A percentile compares a stretch with the other conserved stretches of the same genome.
phyloP scores from a whole-genome alignment of 1,284 basidiomycete species.

The Peniophora sp. region DNA sequence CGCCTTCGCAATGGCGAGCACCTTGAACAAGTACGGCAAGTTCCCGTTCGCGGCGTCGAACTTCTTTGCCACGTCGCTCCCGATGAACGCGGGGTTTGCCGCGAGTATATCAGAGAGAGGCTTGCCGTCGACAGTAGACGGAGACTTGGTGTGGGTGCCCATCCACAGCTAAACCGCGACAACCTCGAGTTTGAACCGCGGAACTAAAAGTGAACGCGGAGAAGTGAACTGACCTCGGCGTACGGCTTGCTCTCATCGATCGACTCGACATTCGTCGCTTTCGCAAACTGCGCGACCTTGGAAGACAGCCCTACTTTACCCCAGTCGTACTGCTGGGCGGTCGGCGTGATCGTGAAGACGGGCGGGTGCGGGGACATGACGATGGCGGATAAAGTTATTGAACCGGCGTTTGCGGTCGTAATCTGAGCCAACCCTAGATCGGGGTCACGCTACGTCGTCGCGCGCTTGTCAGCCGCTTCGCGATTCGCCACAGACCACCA shows the following conservation, averaged over 20 bases:
- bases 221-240: constrained; percentile 47
- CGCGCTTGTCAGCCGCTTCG: too few species aligned
- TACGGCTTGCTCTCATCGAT: constrained; percentile 51
- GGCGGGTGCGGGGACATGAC: constrained; percentile 7
- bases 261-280: constrained; percentile 29
- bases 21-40: constrained; percentile 91
- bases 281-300: constrained; percentile 53
- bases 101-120: constrained; percentile 57
- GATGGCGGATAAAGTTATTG: neutral
- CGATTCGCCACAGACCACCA: too few species aligned
- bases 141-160: constrained; percentile 92
- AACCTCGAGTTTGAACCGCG: constrained; percentile 2
- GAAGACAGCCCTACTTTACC: constrained; percentile 56
- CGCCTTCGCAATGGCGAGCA: constrained; percentile 90
- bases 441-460: too few species aligned
- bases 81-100: constrained; percentile 63
- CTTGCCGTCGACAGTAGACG: constrained; percentile 48
- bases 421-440: too few species aligned
- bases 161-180: constrained; percentile 77
- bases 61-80: constrained; percentile 51
- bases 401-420: too few species aligned
- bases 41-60: constrained; percentile 62
- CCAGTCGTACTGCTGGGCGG: constrained; percentile 70
- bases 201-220: constrained; percentile 4
- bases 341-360: constrained; percentile 67